Base-by-base conservation (phyloP, 2,329 filamentous ascomycete genomes). In the Pleomassaria siparia region DNA sequence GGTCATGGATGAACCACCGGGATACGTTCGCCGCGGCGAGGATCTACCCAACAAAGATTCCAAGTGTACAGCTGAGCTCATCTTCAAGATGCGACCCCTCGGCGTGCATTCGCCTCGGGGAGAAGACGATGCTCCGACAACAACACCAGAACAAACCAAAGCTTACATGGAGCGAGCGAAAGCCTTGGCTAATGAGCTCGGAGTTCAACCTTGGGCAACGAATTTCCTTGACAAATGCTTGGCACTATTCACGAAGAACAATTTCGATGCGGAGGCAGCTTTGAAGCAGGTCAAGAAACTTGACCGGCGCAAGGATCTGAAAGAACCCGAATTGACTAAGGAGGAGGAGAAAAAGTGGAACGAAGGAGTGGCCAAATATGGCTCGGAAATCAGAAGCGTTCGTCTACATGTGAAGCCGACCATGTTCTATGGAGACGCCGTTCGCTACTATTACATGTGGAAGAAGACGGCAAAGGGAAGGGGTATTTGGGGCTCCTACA, bases 401-500 rank as follows among this genome's bases (percentile, higher is more conserved):
- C 90, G 86, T 55, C 85, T 88, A 58, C 88, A 96, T 68, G 89
- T 96, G 62, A 69, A 63, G 46, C 91, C 90, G 70, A 89, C 86
- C 0, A 83, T 94, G 58, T 84, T 83, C 32, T 85, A 91, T 52
- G 85, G 86, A 42, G 83, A 89, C 49, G 87, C 96, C 52, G 90
- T 95, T 21, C 88, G 94, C 3, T 95, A 88, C 66, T 99, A 97
- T 72, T 99, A 99, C 69, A 89, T 89, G 56, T 99, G 94, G 94
- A 99, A 99, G 75, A 97, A 97, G 72, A 90, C 90, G 0, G 81
- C 87, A 2, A 85, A 86, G 49, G 94, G 94, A 32, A 86, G 83
- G 64, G 85, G 94, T 59, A 85, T 99, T 18, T 96, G 94, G 91
- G 90, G 90, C 50, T 89, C 85, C 55, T 96, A 88, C 61, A 84